These are phyloP conservation scores for Acer negundo DNA, from an alignment of 345 rosid genomes.

Conservation along the genomic window DNA sequence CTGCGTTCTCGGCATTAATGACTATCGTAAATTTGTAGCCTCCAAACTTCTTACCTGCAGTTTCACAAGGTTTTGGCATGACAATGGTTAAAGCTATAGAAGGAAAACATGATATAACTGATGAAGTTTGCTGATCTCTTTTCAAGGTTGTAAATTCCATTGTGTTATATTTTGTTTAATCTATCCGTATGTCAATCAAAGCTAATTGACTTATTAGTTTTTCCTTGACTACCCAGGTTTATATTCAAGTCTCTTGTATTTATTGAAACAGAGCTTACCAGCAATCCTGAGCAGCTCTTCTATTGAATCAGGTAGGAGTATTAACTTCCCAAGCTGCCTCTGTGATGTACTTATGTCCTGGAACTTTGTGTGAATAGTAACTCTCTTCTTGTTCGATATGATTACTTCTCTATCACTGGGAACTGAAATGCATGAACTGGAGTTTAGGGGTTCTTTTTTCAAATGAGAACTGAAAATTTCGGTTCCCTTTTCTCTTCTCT, in stretches of 20 bases:
- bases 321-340: constrained; percentile 51
- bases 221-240: constrained; percentile 31
- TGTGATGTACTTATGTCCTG: constrained; percentile 34
- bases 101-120: constrained; percentile 17
- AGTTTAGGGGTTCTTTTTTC: constrained; percentile 25
- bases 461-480: constrained; percentile 25
- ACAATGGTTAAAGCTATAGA: constrained; percentile 29
- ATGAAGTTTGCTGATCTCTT: constrained; percentile 5
- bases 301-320: constrained; percentile 75
- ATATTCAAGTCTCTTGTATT: constrained; percentile 25
- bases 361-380: constrained; percentile 69
- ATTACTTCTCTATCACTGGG: constrained; percentile 26
- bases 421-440: constrained; percentile 36
- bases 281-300: constrained; percentile 78
- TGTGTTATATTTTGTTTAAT: neutral
- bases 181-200: neutral
- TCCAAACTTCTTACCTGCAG: constrained; percentile 88
- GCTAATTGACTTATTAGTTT: neutral
- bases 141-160: constrained; percentile 21
- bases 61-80: constrained; percentile 36
- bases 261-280: constrained; percentile 56
- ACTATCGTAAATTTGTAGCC: constrained; percentile 55
- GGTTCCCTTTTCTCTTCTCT: constrained; percentile 24
- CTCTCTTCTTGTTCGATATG: constrained; percentile 54
- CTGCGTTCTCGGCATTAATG: constrained; percentile 65